Conservation (phyloP, 208 protist species). For the Leishmania mexicana region DNA sequence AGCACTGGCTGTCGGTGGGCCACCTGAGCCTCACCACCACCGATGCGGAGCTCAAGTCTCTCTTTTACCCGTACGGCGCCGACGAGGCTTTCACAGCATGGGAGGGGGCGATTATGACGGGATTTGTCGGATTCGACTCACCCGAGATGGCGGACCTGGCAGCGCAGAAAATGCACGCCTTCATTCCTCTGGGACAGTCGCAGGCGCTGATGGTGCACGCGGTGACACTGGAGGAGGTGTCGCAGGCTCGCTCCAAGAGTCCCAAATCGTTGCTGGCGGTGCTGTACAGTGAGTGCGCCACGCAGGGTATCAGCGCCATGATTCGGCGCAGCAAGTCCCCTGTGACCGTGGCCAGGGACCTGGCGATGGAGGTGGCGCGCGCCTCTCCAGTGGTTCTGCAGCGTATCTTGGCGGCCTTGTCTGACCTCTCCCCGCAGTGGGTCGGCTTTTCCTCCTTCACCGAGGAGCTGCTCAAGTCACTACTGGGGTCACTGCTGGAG, state of each 20-base stretch:
- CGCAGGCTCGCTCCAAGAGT: constrained; percentile 35
- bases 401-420: constrained; percentile 44
- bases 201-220: constrained; percentile 54
- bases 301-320: constrained; percentile 34
- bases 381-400: constrained; percentile 45
- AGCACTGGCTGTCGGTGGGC: constrained; percentile 71
- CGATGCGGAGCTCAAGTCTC: constrained; percentile 52
- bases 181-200: constrained; percentile 76
- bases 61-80: constrained; percentile 87
- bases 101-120: constrained; percentile 43
- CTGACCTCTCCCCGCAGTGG: constrained; percentile 37
- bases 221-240: constrained; percentile 57
- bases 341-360: constrained; percentile 38
- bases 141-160: constrained; percentile 66
- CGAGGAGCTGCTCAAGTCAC: constrained; percentile 59
- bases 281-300: constrained; percentile 33
- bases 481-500: constrained; percentile 61
- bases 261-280: constrained; percentile 36
- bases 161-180: constrained; percentile 81
- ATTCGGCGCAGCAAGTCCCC: constrained; percentile 31
- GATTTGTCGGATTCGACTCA: constrained; percentile 81
- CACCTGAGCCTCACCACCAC: constrained; percentile 61
- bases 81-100: constrained; percentile 75
- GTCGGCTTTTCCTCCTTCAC: constrained; percentile 43
- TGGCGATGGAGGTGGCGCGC: constrained; percentile 51